Base-by-base conservation (phyloP, 1,284 basidiomycete genomes). In the Meripilus lineatus region DNA sequence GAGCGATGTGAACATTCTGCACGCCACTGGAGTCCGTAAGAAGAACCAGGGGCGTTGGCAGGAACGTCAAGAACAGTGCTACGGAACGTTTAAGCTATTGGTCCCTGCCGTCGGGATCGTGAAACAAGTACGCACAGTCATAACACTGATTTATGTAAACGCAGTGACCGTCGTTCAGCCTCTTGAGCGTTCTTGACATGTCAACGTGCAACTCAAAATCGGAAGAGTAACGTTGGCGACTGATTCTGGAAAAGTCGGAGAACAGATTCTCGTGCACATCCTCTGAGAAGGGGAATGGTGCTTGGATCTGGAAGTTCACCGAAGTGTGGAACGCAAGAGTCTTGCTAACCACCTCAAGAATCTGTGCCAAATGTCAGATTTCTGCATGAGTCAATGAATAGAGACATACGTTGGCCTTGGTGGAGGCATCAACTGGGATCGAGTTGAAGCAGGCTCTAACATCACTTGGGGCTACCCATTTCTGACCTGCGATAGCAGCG, bases 321-420 rank as follows among this genome's bases (percentile, higher is more conserved):
- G 77, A 79, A 0, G 77, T 77, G 54, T 80, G 78, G 56, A 81
- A 79, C 14, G 72, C 70, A 23, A 80, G 63, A 0, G 77, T 77
- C 59, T 75, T 78, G 58, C 72, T 79, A 8, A 77, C 66, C 15
- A 75, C 75, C 44, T 80, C 73, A 40, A 80, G 65, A 42, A 76
- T 68, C 77, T 77, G 47, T 2, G 52, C 40, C 22, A 34, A 44
- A 30, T 32, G 24, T 8, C 21, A 18, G 24, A 5, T 17, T n/a
- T 7, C 5, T 23, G 40, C n/a, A 43, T 8, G 44, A 50, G 33
- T 24, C 39, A 22, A 45, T 20, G 32, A n/a, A 32, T 15, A 21
- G 6, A 42, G 10, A 30, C 28, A 10, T 30, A 30, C 28, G 51
- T 77, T 78, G 39, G 62, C 62, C 56, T 75, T 75, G 42, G 71